Conservation (phyloP, 1,284 basidiomycete species). For the Stygiomarasmius scandens region DNA sequence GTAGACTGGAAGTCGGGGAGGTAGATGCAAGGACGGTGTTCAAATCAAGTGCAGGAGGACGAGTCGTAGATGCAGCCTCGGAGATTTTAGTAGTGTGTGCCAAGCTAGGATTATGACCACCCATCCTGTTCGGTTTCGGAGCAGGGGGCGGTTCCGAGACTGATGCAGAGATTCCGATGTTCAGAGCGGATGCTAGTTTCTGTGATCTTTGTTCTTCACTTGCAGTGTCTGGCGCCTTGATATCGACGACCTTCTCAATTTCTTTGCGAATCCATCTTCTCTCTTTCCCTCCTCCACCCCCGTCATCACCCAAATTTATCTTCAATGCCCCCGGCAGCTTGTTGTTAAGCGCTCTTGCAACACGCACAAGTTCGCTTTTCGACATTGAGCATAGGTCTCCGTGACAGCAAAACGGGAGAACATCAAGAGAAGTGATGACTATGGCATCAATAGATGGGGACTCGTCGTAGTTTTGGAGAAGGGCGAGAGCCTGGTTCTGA, state of each 20-base stretch:
- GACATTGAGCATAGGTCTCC: conserved; percentile 61
- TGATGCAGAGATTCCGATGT: conserved; percentile 43
- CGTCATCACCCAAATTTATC: conserved; percentile 38
- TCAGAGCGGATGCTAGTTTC: no score
- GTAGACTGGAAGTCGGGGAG: no score
- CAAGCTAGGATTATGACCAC: no score
- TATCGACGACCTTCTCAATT: not conserved
- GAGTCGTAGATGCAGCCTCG: no score
- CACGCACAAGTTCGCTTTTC: conserved; percentile 44
- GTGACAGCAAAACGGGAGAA: conserved; percentile 62
- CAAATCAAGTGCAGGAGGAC: not conserved
- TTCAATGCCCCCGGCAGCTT: conserved; percentile 48
- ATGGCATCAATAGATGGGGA: conserved; percentile 36
- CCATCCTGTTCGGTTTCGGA: conserved; percentile 21
- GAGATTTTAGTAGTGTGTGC: no score
- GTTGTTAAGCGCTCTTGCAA: conserved; percentile 49
- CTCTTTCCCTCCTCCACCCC: not conserved
- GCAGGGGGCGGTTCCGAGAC: conserved; percentile 45
- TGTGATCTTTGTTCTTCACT: no score
- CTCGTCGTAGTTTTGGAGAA: not conserved
- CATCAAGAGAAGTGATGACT: conserved; percentile 55
- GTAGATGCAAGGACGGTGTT: no score
- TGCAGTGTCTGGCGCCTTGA: not conserved
- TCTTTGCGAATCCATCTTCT: not conserved
- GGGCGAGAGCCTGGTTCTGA: not conserved